Conservation (phyloP, 2,329 filamentous ascomycete species). For the Microcyclospora tardicrescens region DNA sequence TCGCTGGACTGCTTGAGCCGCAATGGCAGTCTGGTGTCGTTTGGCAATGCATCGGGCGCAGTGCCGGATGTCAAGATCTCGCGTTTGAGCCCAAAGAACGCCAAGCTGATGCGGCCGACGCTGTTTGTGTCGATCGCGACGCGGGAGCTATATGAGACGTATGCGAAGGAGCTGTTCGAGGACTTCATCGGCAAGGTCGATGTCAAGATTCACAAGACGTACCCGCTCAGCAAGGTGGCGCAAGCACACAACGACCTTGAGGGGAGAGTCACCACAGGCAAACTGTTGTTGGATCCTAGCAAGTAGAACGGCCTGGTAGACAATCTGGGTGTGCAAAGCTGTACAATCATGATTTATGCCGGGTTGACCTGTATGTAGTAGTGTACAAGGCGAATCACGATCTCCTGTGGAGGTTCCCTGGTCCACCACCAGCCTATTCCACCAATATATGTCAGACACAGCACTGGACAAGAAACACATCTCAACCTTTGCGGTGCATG, state of each 20-base stretch:
- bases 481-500: conserved; percentile 7
- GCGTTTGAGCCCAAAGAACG: conserved; percentile 59
- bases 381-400: too few relatives aligned
- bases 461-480: too few relatives aligned
- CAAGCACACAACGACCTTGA: conserved; percentile 69
- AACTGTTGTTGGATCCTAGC: conserved; percentile 56
- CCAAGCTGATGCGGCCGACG: conserved; percentile 61
- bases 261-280: conserved; percentile 69
- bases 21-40: conserved; percentile 66
- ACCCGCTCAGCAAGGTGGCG: conserved; percentile 59
- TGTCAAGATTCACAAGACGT: conserved; percentile 61
- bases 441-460: too few relatives aligned
- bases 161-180: conserved; percentile 58
- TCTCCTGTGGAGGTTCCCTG: too few relatives aligned
- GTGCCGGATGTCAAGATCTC: conserved; percentile 55
- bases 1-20: conserved; percentile 59
- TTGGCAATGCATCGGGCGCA: conserved; percentile 70
- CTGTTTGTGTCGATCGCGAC: conserved; percentile 59
- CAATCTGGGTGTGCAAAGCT: neutral
- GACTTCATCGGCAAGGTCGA: conserved; percentile 59
- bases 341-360: neutral
- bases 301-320: conserved; percentile 12
- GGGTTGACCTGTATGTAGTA: neutral
- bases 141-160: conserved; percentile 57
- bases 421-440: too few relatives aligned